phyloP scores from a whole-genome alignment of 2,329 filamentous ascomycete genomes.

The Penicillium glabrum region DNA sequence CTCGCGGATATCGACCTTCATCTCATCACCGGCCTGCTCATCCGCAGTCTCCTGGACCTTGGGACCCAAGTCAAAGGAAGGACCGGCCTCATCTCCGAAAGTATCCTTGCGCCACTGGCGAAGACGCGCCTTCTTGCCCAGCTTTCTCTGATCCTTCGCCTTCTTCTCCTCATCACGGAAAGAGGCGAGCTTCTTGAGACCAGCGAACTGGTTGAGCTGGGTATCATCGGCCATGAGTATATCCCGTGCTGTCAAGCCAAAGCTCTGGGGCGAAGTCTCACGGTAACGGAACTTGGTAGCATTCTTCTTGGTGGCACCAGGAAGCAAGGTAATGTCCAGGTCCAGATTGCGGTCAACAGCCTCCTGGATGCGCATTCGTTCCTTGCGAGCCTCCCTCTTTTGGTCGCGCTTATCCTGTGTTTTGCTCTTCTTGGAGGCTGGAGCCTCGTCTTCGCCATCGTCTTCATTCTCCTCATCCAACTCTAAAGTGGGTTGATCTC shows the following conservation, averaged over 20 bases:
- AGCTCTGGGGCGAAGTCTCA: conserved; percentile 85
- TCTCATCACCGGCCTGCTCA: conserved; percentile 26
- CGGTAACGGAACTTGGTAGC: conserved; percentile 78
- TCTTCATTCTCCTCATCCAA: conserved; percentile 57
- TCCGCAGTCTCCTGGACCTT: conserved; percentile 23
- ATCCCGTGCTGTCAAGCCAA: conserved; percentile 84
- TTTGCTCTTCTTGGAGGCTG: conserved; percentile 49
- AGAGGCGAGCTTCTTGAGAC: conserved; percentile 89
- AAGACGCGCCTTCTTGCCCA: conserved; percentile 89
- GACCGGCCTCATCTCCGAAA: conserved; percentile 62
- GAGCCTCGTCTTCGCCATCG: conserved; percentile 38
- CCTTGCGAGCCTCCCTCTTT: conserved; percentile 74
- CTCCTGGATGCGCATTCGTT: conserved; percentile 80
- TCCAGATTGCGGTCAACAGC: conserved; percentile 81
- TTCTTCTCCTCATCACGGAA: conserved; percentile 91
- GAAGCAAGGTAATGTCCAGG: conserved; percentile 65
- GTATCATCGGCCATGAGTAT: conserved; percentile 88
- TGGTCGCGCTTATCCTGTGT: conserved; percentile 54
- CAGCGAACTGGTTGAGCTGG: conserved; percentile 84
- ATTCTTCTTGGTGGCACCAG: conserved; percentile 52
- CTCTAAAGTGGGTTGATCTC: conserved; percentile 58
- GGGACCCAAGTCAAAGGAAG: conserved; percentile 32
- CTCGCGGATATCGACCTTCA: conserved; percentile 44
- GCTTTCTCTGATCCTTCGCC: conserved; percentile 77
- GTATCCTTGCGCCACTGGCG: conserved; percentile 78